Conservation (phyloP, 208 protist species). For the Trypanosoma congolense region DNA sequence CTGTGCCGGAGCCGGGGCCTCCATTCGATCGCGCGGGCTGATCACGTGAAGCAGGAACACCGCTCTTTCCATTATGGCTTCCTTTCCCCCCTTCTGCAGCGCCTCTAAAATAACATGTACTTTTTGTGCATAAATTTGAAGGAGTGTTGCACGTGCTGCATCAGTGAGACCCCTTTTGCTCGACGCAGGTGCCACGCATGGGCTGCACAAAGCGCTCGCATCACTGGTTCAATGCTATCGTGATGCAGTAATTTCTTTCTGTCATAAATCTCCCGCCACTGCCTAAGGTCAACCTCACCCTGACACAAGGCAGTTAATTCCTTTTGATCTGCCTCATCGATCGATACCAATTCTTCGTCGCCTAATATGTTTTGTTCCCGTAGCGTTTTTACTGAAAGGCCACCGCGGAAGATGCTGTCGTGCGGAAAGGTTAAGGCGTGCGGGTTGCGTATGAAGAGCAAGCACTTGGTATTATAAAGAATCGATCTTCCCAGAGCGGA, state of each 20-base stretch:
- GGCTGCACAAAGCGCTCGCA: constrained; percentile 25
- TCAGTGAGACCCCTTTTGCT: constrained; percentile 24
- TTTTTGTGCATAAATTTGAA: constrained; percentile 66
- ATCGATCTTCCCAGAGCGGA: constrained; percentile 58
- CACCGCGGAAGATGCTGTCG: constrained; percentile 37
- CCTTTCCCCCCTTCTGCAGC: constrained; percentile 60
- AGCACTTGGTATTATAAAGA: constrained; percentile 34
- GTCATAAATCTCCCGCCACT: constrained; percentile 25
- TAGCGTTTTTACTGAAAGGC: constrained; percentile 26
- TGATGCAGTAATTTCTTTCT: constrained; percentile 20
- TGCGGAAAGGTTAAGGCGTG: constrained; percentile 18
- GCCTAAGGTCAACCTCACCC: constrained; percentile 10
- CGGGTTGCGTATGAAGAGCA: constrained; percentile 21
- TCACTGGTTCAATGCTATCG: constrained; percentile 24
- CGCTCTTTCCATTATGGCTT: constrained; percentile 55
- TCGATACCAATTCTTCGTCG: constrained; percentile 1
- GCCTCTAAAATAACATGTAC: constrained; percentile 76
- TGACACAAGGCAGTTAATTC: constrained; percentile 20
- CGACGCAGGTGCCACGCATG: constrained; percentile 26
- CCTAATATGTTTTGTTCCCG: constrained; percentile 9
- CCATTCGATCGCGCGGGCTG: constrained; percentile 50
- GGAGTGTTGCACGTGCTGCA: constrained; percentile 31
- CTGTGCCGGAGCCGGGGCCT: constrained; percentile 47
- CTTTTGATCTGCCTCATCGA: constrained; percentile 16
- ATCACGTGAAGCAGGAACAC: constrained; percentile 68